These are phyloP conservation scores for Sporothrix mexicana DNA, from an alignment of 2,329 filamentous ascomycete species.

Conservation along the genomic window DNA sequence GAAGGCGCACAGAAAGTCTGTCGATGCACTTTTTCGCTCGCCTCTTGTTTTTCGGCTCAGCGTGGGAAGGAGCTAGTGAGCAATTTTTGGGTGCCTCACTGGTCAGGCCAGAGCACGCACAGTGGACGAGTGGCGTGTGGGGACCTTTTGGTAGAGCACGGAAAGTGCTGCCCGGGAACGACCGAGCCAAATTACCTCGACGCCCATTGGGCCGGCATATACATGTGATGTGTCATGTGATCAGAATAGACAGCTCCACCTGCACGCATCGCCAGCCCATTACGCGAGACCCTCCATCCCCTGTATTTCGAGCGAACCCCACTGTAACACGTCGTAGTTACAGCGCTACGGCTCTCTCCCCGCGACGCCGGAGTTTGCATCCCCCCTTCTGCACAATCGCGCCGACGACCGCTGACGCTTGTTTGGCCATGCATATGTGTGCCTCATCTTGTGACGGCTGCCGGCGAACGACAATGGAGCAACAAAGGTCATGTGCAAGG, in stretches of 20 bases:
- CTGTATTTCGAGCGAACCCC: background rate
- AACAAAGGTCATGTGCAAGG: slow-evolving; percentile 25
- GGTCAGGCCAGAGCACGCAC: slow-evolving; percentile 33
- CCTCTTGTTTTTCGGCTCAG: slow-evolving; percentile 35
- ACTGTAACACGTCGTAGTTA: background rate
- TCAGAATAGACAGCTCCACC: background rate
- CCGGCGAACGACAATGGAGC: slow-evolving; percentile 28
- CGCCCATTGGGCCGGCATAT: background rate
- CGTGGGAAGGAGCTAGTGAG: slow-evolving; percentile 34
- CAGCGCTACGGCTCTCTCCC: slow-evolving; percentile 23
- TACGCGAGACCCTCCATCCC: no score
- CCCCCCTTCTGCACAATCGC: slow-evolving; percentile 9
- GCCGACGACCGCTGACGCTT: slow-evolving; percentile 4
- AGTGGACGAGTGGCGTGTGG: slow-evolving; percentile 11
- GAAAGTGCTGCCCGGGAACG: slow-evolving; percentile 34
- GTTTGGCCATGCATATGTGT: slow-evolving; percentile 14
- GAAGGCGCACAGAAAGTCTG: slow-evolving; percentile 29
- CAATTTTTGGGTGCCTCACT: slow-evolving; percentile 35
- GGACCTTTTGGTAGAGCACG: slow-evolving; percentile 7
- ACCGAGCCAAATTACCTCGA: slow-evolving; percentile 36
- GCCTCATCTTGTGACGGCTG: slow-evolving; percentile 23
- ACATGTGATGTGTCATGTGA: slow-evolving; percentile 29
- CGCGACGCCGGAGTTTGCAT: slow-evolving; percentile 12
- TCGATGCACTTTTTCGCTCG: slow-evolving; percentile 34
- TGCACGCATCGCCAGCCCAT: background rate